Conservation (phyloP, 2,329 filamentous ascomycete genomes). For the Pseudogymnoascus verrucosus region DNA sequence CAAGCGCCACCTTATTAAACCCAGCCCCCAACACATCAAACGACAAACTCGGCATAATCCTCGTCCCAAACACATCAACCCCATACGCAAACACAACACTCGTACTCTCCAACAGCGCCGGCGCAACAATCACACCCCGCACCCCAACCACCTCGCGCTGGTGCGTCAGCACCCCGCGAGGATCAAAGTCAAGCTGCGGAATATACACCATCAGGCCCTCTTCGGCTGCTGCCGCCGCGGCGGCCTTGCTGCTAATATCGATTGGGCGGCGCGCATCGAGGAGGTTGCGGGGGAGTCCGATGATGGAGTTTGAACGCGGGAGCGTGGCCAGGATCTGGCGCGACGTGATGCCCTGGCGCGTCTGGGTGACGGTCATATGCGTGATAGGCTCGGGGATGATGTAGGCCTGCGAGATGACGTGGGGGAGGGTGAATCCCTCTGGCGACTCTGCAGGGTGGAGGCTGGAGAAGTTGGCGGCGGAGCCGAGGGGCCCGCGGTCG, state of each 20-base stretch:
- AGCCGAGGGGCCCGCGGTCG: slow-evolving; percentile 71
- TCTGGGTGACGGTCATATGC: slow-evolving; percentile 76
- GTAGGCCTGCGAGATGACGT: slow-evolving; percentile 72
- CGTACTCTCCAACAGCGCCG: slow-evolving; percentile 83
- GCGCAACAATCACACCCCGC: slow-evolving; percentile 61
- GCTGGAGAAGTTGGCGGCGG: slow-evolving; percentile 67
- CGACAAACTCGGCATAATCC: slow-evolving; percentile 75
- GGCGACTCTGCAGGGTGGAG: slow-evolving; percentile 55
- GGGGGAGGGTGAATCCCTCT: slow-evolving; percentile 52
- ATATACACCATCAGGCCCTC: slow-evolving; percentile 75
- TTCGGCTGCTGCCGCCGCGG: slow-evolving; percentile 68
- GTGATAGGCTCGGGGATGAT: slow-evolving; percentile 73
- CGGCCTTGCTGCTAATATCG: slow-evolving; percentile 54
- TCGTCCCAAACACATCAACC: slow-evolving; percentile 78
- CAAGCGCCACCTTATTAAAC: slow-evolving; percentile 82
- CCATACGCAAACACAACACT: slow-evolving; percentile 84
- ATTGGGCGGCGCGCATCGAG: slow-evolving; percentile 83
- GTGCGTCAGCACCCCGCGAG: slow-evolving; percentile 73
- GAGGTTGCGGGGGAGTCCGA: slow-evolving; percentile 69
- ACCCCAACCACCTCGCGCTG: slow-evolving; percentile 73
- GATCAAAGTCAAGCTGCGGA: slow-evolving; percentile 74
- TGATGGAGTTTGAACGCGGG: slow-evolving; percentile 62
- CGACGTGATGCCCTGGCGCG: slow-evolving; percentile 82
- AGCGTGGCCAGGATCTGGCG: slow-evolving; percentile 75
- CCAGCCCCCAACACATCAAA: slow-evolving; percentile 92